These are phyloP conservation scores for Lupinus albus DNA, from an alignment of 306 rosid species.

Conservation along the genomic window DNA sequence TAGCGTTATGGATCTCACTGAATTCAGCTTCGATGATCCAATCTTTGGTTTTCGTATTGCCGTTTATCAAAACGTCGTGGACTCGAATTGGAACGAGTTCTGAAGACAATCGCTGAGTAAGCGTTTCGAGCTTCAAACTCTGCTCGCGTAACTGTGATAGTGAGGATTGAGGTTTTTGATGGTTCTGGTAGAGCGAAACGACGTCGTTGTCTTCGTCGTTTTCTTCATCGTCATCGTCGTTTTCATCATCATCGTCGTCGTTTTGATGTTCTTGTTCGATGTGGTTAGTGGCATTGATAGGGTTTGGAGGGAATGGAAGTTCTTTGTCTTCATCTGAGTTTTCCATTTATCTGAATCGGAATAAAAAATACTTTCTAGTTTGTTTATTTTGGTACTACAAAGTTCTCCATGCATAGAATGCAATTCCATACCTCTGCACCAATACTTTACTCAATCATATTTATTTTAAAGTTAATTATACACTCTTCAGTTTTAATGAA, in stretches of 20 bases:
- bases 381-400: too few relatives aligned
- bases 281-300: constrained; percentile 43
- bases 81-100: constrained; percentile 77
- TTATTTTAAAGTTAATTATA: too few relatives aligned
- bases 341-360: constrained; percentile 51
- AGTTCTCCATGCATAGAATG: too few relatives aligned
- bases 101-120: constrained; percentile 60
- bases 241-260: too few relatives aligned
- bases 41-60: constrained; percentile 82
- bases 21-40: constrained; percentile 81
- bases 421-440: too few relatives aligned
- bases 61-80: constrained; percentile 81
- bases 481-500: too few relatives aligned
- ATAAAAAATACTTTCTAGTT: constrained; percentile 11
- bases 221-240: constrained; percentile 32
- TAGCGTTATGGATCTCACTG: constrained; percentile 57
- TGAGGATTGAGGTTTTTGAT: constrained; percentile 39
- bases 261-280: constrained; percentile 41
- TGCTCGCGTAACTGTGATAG: constrained; percentile 52
- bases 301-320: constrained; percentile 47
- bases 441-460: too few relatives aligned
- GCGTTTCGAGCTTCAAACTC: constrained; percentile 55
- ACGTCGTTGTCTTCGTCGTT: constrained; percentile 23
- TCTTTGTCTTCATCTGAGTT: constrained; percentile 43
- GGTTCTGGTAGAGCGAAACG: constrained; percentile 40